A percentile compares a stretch with the other conserved stretches of the same genome.
phyloP scores from a whole-genome alignment of 78 protist species.

The Protostelium mycophagum region DNA sequence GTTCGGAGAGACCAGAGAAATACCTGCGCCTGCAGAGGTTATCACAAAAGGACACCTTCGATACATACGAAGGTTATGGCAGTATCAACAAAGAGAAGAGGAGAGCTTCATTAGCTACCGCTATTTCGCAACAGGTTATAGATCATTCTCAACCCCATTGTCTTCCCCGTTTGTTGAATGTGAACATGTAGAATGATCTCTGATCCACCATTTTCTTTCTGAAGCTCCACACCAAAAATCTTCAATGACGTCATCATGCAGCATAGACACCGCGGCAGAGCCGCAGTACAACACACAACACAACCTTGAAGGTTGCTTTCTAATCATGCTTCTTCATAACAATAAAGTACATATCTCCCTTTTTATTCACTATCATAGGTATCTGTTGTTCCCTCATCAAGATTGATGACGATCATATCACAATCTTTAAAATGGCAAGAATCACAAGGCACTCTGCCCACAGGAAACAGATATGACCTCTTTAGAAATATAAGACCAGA shows the following conservation, averaged over 20 bases:
- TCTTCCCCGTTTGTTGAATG: not conserved
- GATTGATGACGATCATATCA: constrained; percentile 63
- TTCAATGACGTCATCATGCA: too few relatives aligned
- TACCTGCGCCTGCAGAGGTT: constrained; percentile 1
- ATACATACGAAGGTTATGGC: constrained; percentile 7
- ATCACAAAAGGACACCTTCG: not conserved
- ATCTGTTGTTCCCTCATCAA: constrained; percentile 38
- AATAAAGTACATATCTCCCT: not conserved
- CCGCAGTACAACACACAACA: too few relatives aligned
- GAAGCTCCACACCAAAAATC: too few relatives aligned
- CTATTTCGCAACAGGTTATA: constrained; percentile 16
- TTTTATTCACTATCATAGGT: not conserved
- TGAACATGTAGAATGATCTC: too few relatives aligned
- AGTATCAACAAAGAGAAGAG: constrained; percentile 30
- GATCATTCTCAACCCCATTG: constrained; percentile 10
- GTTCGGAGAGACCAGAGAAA: constrained; percentile 18
- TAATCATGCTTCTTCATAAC: too few relatives aligned
- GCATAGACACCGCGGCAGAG: too few relatives aligned
- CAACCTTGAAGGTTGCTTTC: too few relatives aligned
- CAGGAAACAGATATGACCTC: constrained; percentile 27
- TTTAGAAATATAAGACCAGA: constrained; percentile 7
- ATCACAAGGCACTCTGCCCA: constrained; percentile 47
- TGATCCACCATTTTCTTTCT: too few relatives aligned
- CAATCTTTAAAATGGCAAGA: constrained; percentile 83
- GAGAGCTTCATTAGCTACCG: constrained; percentile 16